Conservation (phyloP, 2,329 filamentous ascomycete genomes). For the Talaromyces albobiverticillius region DNA sequence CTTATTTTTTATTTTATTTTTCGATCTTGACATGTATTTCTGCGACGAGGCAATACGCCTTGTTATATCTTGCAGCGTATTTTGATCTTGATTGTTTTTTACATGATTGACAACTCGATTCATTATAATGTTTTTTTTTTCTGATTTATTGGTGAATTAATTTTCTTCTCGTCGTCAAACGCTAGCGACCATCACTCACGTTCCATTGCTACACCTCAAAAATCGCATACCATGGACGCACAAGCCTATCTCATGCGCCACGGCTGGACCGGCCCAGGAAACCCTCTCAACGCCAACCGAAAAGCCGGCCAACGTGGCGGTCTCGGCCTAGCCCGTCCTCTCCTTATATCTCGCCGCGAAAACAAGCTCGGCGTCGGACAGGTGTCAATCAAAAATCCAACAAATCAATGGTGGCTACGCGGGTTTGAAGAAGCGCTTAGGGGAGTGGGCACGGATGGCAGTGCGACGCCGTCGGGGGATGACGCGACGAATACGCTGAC, state of each 20-base stretch:
- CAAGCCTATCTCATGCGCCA: constrained; percentile 77
- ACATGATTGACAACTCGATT: not conserved
- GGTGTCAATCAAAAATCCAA: constrained; percentile 60
- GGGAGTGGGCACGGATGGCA: constrained; percentile 64
- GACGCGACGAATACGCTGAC: constrained; percentile 35
- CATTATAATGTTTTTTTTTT: not conserved
- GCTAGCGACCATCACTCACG: too few relatives aligned
- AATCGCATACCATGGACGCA: constrained; percentile 66
- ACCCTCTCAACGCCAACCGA: constrained; percentile 72
- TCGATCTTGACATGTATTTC: not conserved
- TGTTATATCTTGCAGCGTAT: constrained; percentile 16
- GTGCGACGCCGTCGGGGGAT: constrained; percentile 52
- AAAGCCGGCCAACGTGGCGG: constrained; percentile 54
- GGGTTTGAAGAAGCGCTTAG: constrained; percentile 90
- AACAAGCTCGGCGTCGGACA: constrained; percentile 80
- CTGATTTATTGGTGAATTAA: not conserved
- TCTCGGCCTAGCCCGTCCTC: constrained; percentile 76
- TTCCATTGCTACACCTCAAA: too few relatives aligned
- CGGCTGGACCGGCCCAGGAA: constrained; percentile 86
- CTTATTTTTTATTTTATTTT: not conserved
- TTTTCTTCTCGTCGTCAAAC: not conserved
- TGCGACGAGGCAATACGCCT: constrained; percentile 24
- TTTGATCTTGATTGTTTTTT: not conserved
- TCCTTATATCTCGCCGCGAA: constrained; percentile 78
- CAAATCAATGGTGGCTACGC: constrained; percentile 95